These are phyloP conservation scores for Paramyrothecium sp. DNA, from an alignment of 2,329 filamentous ascomycete genomes.

Conservation along the genomic window DNA sequence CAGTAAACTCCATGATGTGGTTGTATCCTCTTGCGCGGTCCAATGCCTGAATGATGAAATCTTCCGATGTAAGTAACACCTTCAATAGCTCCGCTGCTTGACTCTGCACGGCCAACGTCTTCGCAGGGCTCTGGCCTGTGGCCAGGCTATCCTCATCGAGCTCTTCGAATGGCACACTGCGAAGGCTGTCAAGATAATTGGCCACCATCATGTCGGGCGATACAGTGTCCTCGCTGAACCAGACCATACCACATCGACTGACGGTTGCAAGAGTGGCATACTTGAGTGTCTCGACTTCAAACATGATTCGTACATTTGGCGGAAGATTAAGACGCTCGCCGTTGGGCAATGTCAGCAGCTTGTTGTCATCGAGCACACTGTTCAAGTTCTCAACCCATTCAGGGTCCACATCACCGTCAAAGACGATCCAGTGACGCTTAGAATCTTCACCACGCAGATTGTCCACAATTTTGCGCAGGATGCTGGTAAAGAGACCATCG, in stretches of 20 bases:
- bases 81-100: constrained; percentile 79
- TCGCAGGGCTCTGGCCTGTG: constrained; percentile 72
- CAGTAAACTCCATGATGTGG: constrained; percentile 98
- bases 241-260: constrained; percentile 99
- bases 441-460: constrained; percentile 95
- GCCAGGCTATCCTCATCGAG: constrained; percentile 87
- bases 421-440: constrained; percentile 99
- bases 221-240: constrained; percentile 98
- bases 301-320: constrained; percentile 97
- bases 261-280: constrained; percentile 99
- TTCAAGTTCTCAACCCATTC: constrained; percentile 99
- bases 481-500: constrained; percentile 96
- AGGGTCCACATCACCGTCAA: constrained; percentile 97
- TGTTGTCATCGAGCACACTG: constrained; percentile 99
- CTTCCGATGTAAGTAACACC: constrained; percentile 71
- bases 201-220: constrained; percentile 88
- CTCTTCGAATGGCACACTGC: constrained; percentile 85
- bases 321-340: constrained; percentile 96
- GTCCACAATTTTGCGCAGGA: constrained; percentile 96
- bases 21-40: constrained; percentile 75
- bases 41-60: constrained; percentile 78
- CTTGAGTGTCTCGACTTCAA: constrained; percentile 96
- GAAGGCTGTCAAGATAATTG: constrained; percentile 84
- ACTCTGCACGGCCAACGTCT: constrained; percentile 74
- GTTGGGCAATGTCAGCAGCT: constrained; percentile 92